Base-by-base conservation (phyloP, 108 stramenopile species). In the Mediolabrus comicus region DNA sequence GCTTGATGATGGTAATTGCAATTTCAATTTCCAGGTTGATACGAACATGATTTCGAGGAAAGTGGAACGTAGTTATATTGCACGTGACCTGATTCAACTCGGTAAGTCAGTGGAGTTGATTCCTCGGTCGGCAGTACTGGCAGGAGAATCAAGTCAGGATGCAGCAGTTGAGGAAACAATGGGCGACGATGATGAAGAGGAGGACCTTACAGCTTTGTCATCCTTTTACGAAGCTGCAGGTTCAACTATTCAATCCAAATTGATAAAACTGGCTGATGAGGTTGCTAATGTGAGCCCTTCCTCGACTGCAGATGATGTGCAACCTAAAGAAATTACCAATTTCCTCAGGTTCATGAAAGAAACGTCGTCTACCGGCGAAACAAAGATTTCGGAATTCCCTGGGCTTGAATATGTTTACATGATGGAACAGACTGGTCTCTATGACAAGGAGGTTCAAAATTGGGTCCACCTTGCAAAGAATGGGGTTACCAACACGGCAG, bases 101-200 rank as follows among this genome's bases (percentile, higher is more conserved):
- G 46, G 46, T 49, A 49, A 49, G 22, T 49, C 46, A 1, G 46
- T 49, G 8, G 46, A 49, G 6, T 49, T 49, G 22, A 49, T 49
- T 22, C 46, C 46, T 49, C 46, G 46, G 22, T 49, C 46, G 46
- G 46, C 46, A 1, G 46, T 49, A 24, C 46, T 49, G 19, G 5
- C 46, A 49, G 46, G 46, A 49, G 46, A 49, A 49, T 49, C 46
- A 1, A 49, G 46, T 49, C 46, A 49, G 22, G 46, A 49, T 49
- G 46, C 9, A 49, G 8, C 17, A 8, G 1, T n/a, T 49, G 46
- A 49, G 19, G 22, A 49, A 49, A 4, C 4, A 24, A 22, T 22
- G 22, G 46, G 22, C 19, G 46, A 49, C 2, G 46, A 49, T 6
- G 46, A 49, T n/a, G 46, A 49, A 7, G 46, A 49, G 19, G 46